Evolutionary conservation across 371 early-diverging fungal genomes (phyloP).

Genomic region (Choanephora cucurbitarum): DNA sequence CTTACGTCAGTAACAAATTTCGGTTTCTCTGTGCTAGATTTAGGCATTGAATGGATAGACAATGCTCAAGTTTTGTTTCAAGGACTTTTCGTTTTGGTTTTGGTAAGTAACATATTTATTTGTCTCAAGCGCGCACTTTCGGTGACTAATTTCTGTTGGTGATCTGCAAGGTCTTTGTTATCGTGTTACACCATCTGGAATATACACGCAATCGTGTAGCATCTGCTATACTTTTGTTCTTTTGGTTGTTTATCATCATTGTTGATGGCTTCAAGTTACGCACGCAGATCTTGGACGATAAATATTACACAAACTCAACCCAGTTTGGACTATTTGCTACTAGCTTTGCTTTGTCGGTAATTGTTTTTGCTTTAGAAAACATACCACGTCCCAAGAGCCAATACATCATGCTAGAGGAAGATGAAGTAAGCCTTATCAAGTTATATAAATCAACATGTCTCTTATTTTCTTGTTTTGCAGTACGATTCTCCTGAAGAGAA

Average conservation of each 20-base stretch:
- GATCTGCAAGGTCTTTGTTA: conserved; percentile 44
- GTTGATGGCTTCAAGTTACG: conserved; percentile 59
- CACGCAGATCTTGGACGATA: conserved; percentile 50
- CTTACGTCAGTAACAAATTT: conserved; percentile 22
- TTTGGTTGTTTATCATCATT: conserved; percentile 70
- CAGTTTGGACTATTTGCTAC: conserved; percentile 45
- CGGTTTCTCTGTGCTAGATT: conserved; percentile 11
- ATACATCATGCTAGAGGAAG: conserved; percentile 63
- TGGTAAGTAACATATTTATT: conserved; percentile 29
- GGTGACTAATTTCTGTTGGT: conserved; percentile 9
- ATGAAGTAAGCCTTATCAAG: conserved; percentile 28
- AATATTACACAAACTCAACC: conserved; percentile 29
- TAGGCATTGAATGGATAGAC: conserved; percentile 37
- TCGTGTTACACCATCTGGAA: conserved; percentile 66
- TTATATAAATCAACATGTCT: background rate
- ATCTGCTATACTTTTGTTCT: conserved; percentile 74
- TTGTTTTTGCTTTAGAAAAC: conserved; percentile 65
- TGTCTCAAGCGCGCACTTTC: conserved; percentile 5
- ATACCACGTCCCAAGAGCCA: conserved; percentile 59
- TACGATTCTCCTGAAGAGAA: conserved; percentile 72
- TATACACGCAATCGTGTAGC: conserved; percentile 66
- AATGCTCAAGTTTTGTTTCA: conserved; percentile 37
- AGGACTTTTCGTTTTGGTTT: conserved; percentile 32
- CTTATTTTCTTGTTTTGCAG: conserved; percentile 12
- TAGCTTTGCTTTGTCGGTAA: conserved; percentile 42